phyloP scores from a whole-genome alignment of 768 basidiomycete species.

The Suillus placidus region DNA sequence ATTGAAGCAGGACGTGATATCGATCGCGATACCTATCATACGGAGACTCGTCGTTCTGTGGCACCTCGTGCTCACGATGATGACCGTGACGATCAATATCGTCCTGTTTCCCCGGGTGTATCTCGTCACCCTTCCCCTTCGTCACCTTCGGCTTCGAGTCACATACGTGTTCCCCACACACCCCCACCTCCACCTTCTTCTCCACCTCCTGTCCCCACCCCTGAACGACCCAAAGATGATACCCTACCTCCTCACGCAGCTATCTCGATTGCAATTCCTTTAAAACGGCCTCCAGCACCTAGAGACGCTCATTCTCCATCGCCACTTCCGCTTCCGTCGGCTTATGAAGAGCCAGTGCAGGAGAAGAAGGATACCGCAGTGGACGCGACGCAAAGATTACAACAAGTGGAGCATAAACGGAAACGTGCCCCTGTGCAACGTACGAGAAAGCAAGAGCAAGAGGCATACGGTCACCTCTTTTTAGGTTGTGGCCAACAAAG shows the following conservation, averaged over 20 bases:
- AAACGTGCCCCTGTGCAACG: conserved; percentile 51
- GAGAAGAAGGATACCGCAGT: conserved; percentile 25
- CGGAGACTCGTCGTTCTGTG: conserved; percentile 12
- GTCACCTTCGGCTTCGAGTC: conserved; percentile 12
- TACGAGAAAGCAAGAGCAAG: conserved; percentile 63
- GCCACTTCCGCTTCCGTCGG: conserved; percentile 36
- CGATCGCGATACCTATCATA: conserved; percentile 12
- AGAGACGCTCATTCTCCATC: conserved; percentile 49
- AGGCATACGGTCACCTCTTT: conserved; percentile 69
- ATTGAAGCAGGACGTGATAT: conserved; percentile 13
- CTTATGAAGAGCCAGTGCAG: conserved; percentile 30
- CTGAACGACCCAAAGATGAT: conserved; percentile 34
- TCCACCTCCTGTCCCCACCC: conserved; percentile 42
- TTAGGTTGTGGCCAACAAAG: conserved; percentile 68
- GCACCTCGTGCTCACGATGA: conserved; percentile 14
- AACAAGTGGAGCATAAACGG: conserved; percentile 22
- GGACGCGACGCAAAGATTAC: conserved; percentile 6
- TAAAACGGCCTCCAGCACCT: conserved; percentile 52
- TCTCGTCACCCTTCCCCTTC: conserved; percentile 19
- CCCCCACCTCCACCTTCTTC: conserved; percentile 29
- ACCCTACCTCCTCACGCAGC: conserved; percentile 41
- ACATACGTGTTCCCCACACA: conserved; percentile 1
- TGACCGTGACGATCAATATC: conserved; percentile 21
- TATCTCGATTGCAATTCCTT: conserved; percentile 43
- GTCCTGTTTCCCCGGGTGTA: conserved; percentile 23